Evolutionary conservation across 2,329 filamentous ascomycete species (phyloP).

Genomic region (Cladophialophora chaetospira): DNA sequence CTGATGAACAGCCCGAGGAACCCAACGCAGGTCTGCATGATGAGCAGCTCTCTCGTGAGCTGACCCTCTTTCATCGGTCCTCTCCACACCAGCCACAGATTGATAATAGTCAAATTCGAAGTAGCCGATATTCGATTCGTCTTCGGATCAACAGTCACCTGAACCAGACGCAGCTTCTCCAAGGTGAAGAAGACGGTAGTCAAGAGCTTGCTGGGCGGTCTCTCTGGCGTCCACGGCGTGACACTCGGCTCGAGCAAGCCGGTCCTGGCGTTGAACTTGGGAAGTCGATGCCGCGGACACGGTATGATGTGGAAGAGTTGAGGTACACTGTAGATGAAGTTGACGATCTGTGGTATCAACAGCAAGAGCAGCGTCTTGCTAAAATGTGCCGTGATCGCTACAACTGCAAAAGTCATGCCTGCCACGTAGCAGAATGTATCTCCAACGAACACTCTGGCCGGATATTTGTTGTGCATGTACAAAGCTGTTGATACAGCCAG

Average conservation of each 20-base stretch:
- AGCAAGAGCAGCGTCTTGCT: conserved; percentile 93
- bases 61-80: conserved; percentile 86
- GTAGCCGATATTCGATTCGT: conserved; percentile 66
- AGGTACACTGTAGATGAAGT: conserved; percentile 90
- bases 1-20: conserved; percentile 81
- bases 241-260: conserved; percentile 85
- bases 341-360: conserved; percentile 91
- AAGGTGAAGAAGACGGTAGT: conserved; percentile 68
- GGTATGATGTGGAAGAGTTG: conserved; percentile 89
- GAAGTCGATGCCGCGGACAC: conserved; percentile 89
- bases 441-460: conserved; percentile 90
- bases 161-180: conserved; percentile 66
- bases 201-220: conserved; percentile 68
- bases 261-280: conserved; percentile 80
- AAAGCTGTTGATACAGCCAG: conserved; percentile 87
- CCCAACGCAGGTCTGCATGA: conserved; percentile 75
- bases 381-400: conserved; percentile 95
- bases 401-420: conserved; percentile 97
- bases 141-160: conserved; percentile 66
- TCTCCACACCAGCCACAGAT: conserved; percentile 94
- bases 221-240: conserved; percentile 68
- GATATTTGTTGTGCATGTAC: conserved; percentile 92
- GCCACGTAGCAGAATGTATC: conserved; percentile 99
- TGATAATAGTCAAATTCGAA: conserved; percentile 89
- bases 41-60: conserved; percentile 75